Conservation (phyloP, 345 rosid genomes). For the Cochlearia excelsa region DNA sequence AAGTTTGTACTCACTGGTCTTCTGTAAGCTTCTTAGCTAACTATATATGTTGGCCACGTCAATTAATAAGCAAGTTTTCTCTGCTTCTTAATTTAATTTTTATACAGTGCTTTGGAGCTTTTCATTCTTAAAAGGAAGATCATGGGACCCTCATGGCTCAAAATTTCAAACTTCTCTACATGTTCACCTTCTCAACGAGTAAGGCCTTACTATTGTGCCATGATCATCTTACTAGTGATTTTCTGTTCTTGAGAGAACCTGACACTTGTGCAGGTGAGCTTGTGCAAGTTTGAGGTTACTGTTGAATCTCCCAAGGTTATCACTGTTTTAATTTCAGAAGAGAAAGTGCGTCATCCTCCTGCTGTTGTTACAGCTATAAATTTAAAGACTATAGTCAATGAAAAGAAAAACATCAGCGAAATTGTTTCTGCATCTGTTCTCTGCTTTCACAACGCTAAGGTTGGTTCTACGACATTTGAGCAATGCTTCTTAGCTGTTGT, state of each 20-base stretch:
- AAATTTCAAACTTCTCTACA: slow-evolving; percentile 65
- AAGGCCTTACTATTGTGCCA: slow-evolving; percentile 33
- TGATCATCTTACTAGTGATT: slow-evolving; percentile 10
- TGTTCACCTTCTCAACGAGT: slow-evolving; percentile 76
- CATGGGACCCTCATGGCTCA: slow-evolving; percentile 93
- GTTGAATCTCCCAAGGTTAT: slow-evolving; percentile 71
- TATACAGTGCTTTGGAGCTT: slow-evolving; percentile 92
- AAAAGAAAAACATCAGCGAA: slow-evolving; percentile 79
- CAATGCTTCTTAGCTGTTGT: slow-evolving; percentile 24
- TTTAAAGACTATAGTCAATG: slow-evolving; percentile 79
- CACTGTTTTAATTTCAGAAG: slow-evolving; percentile 47
- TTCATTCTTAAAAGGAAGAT: slow-evolving; percentile 85
- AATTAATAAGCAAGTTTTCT: slow-evolving; percentile 2
- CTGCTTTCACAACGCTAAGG: slow-evolving; percentile 95
- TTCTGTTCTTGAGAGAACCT: slow-evolving; percentile 29
- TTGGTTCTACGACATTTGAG: slow-evolving; percentile 40
- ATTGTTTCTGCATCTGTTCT: slow-evolving; percentile 87
- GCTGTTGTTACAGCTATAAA: slow-evolving; percentile 86
- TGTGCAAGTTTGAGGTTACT: slow-evolving; percentile 92
- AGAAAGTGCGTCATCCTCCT: slow-evolving; percentile 61
- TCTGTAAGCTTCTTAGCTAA: slow-evolving; percentile 14
- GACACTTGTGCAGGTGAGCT: slow-evolving; percentile 67
- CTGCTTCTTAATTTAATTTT: slow-evolving; percentile 11
- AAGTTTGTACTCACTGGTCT: slow-evolving; percentile 16
- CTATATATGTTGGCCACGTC: slow-evolving; percentile 8